phyloP scores from a whole-genome alignment of 202 grass and related monocot genomes.

The Musa balbisiana region DNA sequence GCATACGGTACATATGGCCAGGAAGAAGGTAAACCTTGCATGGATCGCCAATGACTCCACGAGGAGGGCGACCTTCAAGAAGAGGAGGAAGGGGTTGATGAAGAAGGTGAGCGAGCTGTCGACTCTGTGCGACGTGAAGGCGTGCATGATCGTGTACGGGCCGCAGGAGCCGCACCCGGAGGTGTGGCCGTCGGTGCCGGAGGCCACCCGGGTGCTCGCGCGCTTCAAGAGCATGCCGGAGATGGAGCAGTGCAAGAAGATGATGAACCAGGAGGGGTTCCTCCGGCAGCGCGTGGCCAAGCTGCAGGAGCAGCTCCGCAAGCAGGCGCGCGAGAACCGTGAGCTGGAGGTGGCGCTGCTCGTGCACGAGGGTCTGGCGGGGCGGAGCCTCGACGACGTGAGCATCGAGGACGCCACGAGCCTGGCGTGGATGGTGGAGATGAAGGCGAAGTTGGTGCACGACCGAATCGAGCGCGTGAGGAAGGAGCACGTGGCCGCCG shows the following conservation, averaged over 20 bases:
- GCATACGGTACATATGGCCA: too few species aligned
- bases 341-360: background rate
- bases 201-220: background rate
- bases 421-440: background rate
- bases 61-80: background rate
- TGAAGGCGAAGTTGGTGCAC: background rate
- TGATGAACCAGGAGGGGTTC: background rate
- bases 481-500: background rate
- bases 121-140: background rate
- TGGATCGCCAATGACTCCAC: background rate
- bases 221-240: background rate
- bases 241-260: background rate
- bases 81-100: background rate
- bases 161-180: background rate
- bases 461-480: background rate
- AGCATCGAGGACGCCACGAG: background rate
- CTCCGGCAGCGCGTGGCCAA: background rate
- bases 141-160: background rate
- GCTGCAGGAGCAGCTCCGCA: background rate
- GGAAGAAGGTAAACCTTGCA: too few species aligned
- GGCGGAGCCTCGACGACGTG: background rate
- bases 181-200: conserved; percentile 1
- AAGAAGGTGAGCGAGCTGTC: background rate
- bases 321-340: background rate
- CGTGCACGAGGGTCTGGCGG: background rate